Evolutionary conservation across 495 filamentous ascomycete species (phyloP), one percentile per base, ranked within the genome.

Genomic region (Friedmanniomyces simplex): DNA sequence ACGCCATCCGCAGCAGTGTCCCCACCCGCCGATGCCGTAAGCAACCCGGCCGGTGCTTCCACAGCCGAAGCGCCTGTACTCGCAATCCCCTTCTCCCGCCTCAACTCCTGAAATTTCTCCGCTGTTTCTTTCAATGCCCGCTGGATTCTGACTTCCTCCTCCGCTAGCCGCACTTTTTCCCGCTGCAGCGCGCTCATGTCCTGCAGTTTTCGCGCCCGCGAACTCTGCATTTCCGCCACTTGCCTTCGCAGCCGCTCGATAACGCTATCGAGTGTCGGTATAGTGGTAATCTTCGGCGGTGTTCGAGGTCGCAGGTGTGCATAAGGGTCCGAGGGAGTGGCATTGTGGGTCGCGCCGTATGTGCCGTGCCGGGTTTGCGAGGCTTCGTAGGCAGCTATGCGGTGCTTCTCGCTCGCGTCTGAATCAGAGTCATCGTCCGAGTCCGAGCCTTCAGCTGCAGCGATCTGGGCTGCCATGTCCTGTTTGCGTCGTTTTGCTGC

Each of bases 301-400:
- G 77, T 83, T 28, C 69, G 73, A 45, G 76, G 73, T 34, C 79
- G 71, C 18, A 61, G 34, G n/a, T 62, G 20, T 28, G 65, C 55
- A 42, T 72, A 69, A 24, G 52, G 43, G 22, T 72, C 69, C 0
- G 58, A 43, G 49, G 67, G 28, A 66, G 73, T 58, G 14, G 52
- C 42, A 16, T 28, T 39, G 28, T 41, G 34, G 10, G 43, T 39
- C 67, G 74, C 11, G 75, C 71, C 52, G 86, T 87, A 71, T 0
- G 67, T 66, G 1, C 86, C 90, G 11, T 86, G 86, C 36, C 83
- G 78, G 34, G 88, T 88, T 71, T 98, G 93, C 20, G 88, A 83
- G 2, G 83, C 84, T 70, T 96, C 91, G 71, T 91, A 98, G 20
- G 89, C 93, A 10, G 84, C 86, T 46, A 77, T 81, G 42, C 91